Percentiles rank a stretch among this genome's conserved stretches.
Evolutionary conservation across 2,329 filamentous ascomycete genomes (phyloP).

Genomic region (Aspergillus aculeatinus): DNA sequence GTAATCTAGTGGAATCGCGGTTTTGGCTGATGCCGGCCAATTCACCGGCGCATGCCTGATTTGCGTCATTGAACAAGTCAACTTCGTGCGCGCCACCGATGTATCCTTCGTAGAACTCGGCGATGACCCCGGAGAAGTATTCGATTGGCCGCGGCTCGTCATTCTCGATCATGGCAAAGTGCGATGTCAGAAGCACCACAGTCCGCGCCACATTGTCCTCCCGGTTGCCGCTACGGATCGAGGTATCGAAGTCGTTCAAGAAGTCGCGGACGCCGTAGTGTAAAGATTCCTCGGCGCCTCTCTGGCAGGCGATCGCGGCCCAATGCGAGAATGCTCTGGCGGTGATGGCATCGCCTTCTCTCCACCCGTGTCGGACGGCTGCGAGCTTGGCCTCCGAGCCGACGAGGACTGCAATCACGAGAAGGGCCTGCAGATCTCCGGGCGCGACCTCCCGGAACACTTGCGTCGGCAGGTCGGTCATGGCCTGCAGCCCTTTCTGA

Average conservation of each 20-base stretch:
- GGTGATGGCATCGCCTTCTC: conserved; percentile 21
- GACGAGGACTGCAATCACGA: conserved; percentile 12
- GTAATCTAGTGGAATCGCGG: conserved; percentile 18
- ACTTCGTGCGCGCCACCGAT: conserved; percentile 23
- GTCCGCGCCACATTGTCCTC: conserved; percentile 20
- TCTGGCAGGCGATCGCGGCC: conserved; percentile 19
- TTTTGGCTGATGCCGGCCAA: conserved; percentile 20
- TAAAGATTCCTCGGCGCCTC: conserved; percentile 19
- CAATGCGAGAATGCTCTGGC: conserved; percentile 18
- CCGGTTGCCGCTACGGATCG: conserved; percentile 17
- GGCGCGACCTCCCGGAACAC: conserved; percentile 9
- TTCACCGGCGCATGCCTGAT: conserved; percentile 24
- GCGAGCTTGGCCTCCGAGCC: conserved; percentile 17
- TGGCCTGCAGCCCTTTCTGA: conserved; percentile 13
- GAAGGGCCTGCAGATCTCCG: conserved; percentile 14
- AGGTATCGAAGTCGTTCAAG: conserved; percentile 21
- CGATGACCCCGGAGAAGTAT: conserved; percentile 18
- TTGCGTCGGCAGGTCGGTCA: background rate
- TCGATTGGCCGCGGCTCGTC: conserved; percentile 21
- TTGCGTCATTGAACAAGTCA: conserved; percentile 23
- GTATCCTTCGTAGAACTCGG: conserved; percentile 26
- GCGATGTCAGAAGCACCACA: conserved; percentile 13
- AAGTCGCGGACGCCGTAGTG: conserved; percentile 23
- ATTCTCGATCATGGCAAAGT: conserved; percentile 21
- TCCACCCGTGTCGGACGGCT: conserved; percentile 20